A percentile compares a stretch with the other conserved stretches of the same genome.
Evolutionary conservation across 768 basidiomycete genomes (phyloP).

Genomic region (Podaxis rugospora): DNA sequence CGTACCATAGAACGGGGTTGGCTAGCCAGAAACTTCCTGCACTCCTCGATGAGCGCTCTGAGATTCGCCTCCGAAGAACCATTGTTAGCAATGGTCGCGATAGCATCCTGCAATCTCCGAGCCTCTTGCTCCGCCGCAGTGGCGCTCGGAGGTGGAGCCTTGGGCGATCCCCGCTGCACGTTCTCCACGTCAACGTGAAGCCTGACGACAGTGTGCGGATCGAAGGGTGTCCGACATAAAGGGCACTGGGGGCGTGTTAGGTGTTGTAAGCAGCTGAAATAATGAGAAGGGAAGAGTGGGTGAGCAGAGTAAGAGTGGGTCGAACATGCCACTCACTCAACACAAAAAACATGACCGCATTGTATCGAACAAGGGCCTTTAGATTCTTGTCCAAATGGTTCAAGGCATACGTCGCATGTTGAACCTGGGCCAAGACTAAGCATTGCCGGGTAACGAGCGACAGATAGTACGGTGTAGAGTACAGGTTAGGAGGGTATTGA

Average conservation of each 20-base stretch:
- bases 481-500: slow-evolving; percentile 14
- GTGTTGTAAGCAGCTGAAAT: slow-evolving; percentile 48
- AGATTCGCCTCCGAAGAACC: slow-evolving; percentile 50
- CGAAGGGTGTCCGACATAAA: slow-evolving; percentile 56
- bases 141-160: slow-evolving; percentile 13
- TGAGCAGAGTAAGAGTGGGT: slow-evolving; percentile 2
- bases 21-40: slow-evolving; percentile 40
- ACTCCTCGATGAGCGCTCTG: slow-evolving; percentile 47
- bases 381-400: slow-evolving; percentile 46
- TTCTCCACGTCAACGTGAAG: slow-evolving; percentile 58
- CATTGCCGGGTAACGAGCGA: slow-evolving; percentile 43
- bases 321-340: slow-evolving; percentile 26
- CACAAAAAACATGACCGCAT: slow-evolving; percentile 74
- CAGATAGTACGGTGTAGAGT: slow-evolving; percentile 17
- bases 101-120: slow-evolving; percentile 47
- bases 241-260: slow-evolving; percentile 44
- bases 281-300: slow-evolving; percentile 8
- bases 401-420: slow-evolving; percentile 74
- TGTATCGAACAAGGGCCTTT: slow-evolving; percentile 61
- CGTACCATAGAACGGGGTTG: slow-evolving; percentile 45
- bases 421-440: slow-evolving; percentile 61
- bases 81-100: slow-evolving; percentile 48
- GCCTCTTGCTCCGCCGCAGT: slow-evolving; percentile 36
- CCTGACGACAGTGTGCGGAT: slow-evolving; percentile 38
- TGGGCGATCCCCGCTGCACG: slow-evolving; percentile 16